Evolutionary conservation across 495 filamentous ascomycete species (phyloP), one percentile per base, ranked within the genome.

Genomic region (Amphirosellinia nigrospora): DNA sequence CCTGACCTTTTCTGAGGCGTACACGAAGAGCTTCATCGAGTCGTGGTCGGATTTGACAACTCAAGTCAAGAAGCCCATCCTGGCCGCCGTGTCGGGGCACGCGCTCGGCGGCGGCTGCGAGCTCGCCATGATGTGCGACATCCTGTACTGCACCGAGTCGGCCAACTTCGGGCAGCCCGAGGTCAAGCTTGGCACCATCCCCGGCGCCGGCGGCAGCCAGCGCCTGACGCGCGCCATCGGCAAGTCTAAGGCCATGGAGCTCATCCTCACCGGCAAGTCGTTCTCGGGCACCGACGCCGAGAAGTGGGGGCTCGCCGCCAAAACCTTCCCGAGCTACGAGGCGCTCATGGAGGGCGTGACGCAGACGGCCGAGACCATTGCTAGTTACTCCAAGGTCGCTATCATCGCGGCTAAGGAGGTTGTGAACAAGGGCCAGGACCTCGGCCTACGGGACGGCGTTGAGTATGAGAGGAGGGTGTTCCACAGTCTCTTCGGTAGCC

Each of bases 151-250:
- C 84, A 93, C 92, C 10, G 79, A 87, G 32, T 86, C 74, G 8
- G 95, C 96, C 64, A 93, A 90, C 64, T 97, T 99, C 75, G 96
- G 96, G 0, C 96, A 98, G 83, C 96, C 96, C 4, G 96, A 99
- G 84, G 94, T 99, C 84, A 96, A 93, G 79, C 85, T 99, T 5
- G 96, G 96, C 19, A 90, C 90, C 0, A 95, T 98, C 65, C 96
- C 96, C 3, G 96, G 96, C 5, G 96, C 94, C 0, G 96, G 96
- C 8, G 96, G 96, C 2, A 92, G 88, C 64, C 96, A 99, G 85
- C 84, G 96, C n/a, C 82, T 99, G 39, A 96, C 92, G 4, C 84
- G 87, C 23, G 94, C 93, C 11, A 86, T 99, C 70, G 96, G 96
- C 30, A 98, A 98, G 86, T 86, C 86, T 48, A 88, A 85, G 78